phyloP scores from a whole-genome alignment of 2,329 filamentous ascomycete genomes.

The Xylaria polymorpha region DNA sequence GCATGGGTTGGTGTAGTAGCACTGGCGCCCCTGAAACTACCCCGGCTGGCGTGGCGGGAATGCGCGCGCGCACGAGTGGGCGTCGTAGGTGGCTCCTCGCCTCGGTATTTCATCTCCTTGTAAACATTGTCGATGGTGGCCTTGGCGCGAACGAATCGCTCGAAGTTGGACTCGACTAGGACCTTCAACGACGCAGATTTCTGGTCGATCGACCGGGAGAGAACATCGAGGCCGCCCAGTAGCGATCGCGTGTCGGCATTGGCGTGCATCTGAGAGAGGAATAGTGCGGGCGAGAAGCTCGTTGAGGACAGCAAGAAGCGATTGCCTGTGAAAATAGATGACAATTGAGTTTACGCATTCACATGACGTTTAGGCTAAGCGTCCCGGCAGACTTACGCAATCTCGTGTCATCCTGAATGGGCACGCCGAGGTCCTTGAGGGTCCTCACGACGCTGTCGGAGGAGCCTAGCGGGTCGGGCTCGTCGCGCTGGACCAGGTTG shows the following conservation, averaged over 20 bases:
- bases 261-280: constrained; percentile 91
- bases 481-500: constrained; percentile 87
- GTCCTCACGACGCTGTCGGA: constrained; percentile 87
- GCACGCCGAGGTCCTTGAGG: constrained; percentile 79
- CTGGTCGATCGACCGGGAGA: constrained; percentile 94
- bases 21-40: constrained; percentile 69
- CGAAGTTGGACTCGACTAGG: constrained; percentile 96
- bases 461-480: constrained; percentile 90
- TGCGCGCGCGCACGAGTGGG: constrained; percentile 60
- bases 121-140: constrained; percentile 99
- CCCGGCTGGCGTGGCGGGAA: constrained; percentile 75
- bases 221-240: constrained; percentile 82
- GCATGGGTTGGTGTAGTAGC: constrained; percentile 46
- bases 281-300: constrained; percentile 91
- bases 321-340: constrained; percentile 68
- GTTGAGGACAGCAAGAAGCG: constrained; percentile 96
- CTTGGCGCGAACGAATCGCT: constrained; percentile 96
- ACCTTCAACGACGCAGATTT: constrained; percentile 97
- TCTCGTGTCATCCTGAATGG: constrained; percentile 84
- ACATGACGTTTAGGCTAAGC: too few species aligned
- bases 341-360: constrained; percentile 33
- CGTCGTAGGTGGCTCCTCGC: constrained; percentile 62
- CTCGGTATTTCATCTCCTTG: constrained; percentile 90
- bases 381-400: constrained; percentile 74
- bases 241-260: constrained; percentile 85